Evolutionary conservation across 2,329 filamentous ascomycete species (phyloP).

Genomic region (Aspergillus hiratsukae): DNA sequence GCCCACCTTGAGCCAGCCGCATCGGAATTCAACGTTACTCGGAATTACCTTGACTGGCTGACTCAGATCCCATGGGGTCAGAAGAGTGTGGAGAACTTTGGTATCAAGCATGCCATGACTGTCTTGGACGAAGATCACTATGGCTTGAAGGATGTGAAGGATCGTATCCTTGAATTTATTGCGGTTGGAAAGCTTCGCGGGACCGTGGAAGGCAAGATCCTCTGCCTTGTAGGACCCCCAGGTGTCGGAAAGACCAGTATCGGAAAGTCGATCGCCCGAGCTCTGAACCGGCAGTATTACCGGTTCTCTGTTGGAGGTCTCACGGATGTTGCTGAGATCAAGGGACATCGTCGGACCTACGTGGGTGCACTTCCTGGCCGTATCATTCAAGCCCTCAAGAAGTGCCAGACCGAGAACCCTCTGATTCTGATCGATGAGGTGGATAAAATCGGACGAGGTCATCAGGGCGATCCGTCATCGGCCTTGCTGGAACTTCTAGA

Average conservation of each 20-base stretch:
- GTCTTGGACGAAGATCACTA: constrained; percentile 97
- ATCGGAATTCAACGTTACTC: constrained; percentile 96
- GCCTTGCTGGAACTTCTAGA: constrained; percentile 90
- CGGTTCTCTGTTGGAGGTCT: constrained; percentile 95
- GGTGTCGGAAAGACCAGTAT: constrained; percentile 99
- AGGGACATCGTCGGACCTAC: constrained; percentile 93
- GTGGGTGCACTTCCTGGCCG: constrained; percentile 92
- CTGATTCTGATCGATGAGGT: constrained; percentile 95
- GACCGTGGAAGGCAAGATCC: constrained; percentile 95
- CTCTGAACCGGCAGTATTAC: constrained; percentile 94
- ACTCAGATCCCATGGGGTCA: constrained; percentile 98
- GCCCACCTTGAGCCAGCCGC: constrained; percentile 91
- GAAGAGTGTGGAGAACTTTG: constrained; percentile 93
- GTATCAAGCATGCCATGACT: constrained; percentile 81
- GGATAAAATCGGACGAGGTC: constrained; percentile 94
- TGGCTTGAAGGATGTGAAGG: constrained; percentile 95
- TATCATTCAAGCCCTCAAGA: constrained; percentile 97
- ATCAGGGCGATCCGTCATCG: constrained; percentile 93
- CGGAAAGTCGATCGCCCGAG: constrained; percentile 93
- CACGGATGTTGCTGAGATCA: constrained; percentile 97
- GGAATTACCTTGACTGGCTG: constrained; percentile 98
- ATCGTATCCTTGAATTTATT: constrained; percentile 96
- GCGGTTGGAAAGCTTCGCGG: constrained; percentile 95
- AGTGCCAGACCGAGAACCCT: constrained; percentile 97
- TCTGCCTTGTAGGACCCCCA: constrained; percentile 94